Base-by-base conservation (phyloP, 2,329 filamentous ascomycete species). In the Penicillium sp. region DNA sequence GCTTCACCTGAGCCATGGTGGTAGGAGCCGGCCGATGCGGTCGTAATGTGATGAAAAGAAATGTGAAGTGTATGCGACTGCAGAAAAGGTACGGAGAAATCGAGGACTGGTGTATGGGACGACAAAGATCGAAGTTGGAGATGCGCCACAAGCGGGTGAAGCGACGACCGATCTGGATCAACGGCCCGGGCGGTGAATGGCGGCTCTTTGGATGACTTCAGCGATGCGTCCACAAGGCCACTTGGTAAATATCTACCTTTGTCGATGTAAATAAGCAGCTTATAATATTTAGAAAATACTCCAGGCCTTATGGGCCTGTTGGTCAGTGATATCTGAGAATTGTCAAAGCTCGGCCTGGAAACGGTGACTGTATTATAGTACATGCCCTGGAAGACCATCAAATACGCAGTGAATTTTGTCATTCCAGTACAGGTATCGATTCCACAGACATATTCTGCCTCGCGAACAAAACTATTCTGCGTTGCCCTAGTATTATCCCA, bases 1-100 rank as follows among this genome's bases (percentile, higher is more conserved):
- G 64, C 52, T 73, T 73, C 59, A 73, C 52, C 42, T 65, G 64
- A 42, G 65, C 56, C 55, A 64, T 61, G 58, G 55, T 66, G 53
- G 43, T 23, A 0, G n/a, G 24, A 22, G 13, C 6, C 31, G 10
- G 22, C 22, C 7, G 7, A 26, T 16, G 14, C 14, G 20, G 18
- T 29, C 26, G 24, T n/a, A 10, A 11, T 27, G 6, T 3, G 9
- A 22, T 16, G 28, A 20, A 2, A 6, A 4, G 10, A 8, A 13
- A 38, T 20, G 28, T 10, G n/a, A 11, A 20, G 23, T 2, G 14
- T 44, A 44, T 45, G 47, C 39, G 40, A 46, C 31, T 23, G n/a
- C 11, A 27, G 23, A 20, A 23, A 20, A 35, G 26, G 27, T 23
- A 35, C 10, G 23, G 14, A 22, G 26, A 34, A 16, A 34, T 4